These are phyloP conservation scores for Spathaspora arborariae DNA, from an alignment of 805 yeast genomes.

Conservation along the genomic window DNA sequence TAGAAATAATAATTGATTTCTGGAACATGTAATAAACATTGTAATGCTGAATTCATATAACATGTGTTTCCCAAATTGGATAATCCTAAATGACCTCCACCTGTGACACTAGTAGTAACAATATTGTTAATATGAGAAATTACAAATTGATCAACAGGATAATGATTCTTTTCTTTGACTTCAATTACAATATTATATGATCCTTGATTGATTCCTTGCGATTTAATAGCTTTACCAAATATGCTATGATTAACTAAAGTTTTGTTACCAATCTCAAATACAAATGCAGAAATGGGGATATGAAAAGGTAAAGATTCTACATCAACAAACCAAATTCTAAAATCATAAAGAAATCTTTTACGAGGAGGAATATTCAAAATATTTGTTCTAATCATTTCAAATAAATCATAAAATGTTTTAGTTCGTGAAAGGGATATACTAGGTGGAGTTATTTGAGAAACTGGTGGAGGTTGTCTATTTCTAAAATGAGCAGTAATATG, in stretches of 20 bases:
- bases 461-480: constrained; percentile 3
- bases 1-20: constrained; percentile 76
- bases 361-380: constrained; percentile 17
- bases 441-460: constrained; percentile 2
- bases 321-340: constrained; percentile 38
- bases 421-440: constrained; percentile 25
- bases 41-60: constrained; percentile 92
- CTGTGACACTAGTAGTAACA: neutral
- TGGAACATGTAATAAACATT: constrained; percentile 83
- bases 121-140: neutral
- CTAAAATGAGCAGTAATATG: constrained; percentile 3
- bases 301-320: constrained; percentile 18
- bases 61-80: constrained; percentile 85
- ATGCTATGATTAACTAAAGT: constrained; percentile 23
- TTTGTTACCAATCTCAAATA: constrained; percentile 26
- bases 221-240: constrained; percentile 20
- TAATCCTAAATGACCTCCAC: constrained; percentile 54
- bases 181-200: constrained; percentile 29
- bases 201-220: constrained; percentile 25
- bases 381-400: constrained; percentile 21
- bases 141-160: constrained; percentile 19
- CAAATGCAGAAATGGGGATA: constrained; percentile 23
- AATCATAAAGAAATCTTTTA: constrained; percentile 10
- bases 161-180: constrained; percentile 15
- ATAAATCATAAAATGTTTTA: constrained; percentile 30